Base-by-base conservation (phyloP, 225 moss, liverwort and hornwort species). In the Physcomitrium patens region DNA sequence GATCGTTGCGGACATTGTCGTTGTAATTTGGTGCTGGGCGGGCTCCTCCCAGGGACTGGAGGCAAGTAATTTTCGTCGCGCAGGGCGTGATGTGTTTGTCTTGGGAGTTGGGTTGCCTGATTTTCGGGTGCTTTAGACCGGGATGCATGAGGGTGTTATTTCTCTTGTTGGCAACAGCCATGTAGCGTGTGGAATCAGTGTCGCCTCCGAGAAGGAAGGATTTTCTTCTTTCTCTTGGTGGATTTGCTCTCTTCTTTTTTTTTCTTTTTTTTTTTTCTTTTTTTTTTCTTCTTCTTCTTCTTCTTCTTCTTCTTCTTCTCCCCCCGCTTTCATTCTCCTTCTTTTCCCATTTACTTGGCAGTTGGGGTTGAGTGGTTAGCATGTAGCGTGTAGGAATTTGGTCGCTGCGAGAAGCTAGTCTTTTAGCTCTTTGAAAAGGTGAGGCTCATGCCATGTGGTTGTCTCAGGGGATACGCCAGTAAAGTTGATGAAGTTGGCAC, bases 81-180 rank as follows among this genome's bases (percentile, higher is more conserved):
- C 66, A 49, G 61, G 41, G 44, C 68, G 74, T 56, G 72, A 76
- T 83, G 72, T n/a, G 60, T 67, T 45, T 75, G 55, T 37, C 31
- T 16, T 0, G 42, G 42, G 10, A 13, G 9, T 14, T 53, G 41
- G 42, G 20, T 48, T 48, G 22, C 53, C 2, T 16, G 1, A 37
- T 42, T 54, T 0, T 20, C 15, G 8, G 20, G 19, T 45, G 69
- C 31, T 53, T 1, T 15, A 9, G 16, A 16, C 16, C 0, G 5
- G n/a, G 4, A 15, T 49, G 12, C 15, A 49, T 49, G 12, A 5
- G 15, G 49, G 49, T 14, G 49, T 12, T 22, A 9, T 31, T 62
- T n/a, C 22, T 22, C 22, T 37, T 19, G 55, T 20, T 14, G 19
- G 41, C 55, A 53, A 13, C 15, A 37, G 31, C 31, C 12, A 44